Percentiles rank a stretch among this genome's conserved stretches.
Conservation (phyloP, 2,329 filamentous ascomycete genomes). For the Fusarium ambrosium region DNA sequence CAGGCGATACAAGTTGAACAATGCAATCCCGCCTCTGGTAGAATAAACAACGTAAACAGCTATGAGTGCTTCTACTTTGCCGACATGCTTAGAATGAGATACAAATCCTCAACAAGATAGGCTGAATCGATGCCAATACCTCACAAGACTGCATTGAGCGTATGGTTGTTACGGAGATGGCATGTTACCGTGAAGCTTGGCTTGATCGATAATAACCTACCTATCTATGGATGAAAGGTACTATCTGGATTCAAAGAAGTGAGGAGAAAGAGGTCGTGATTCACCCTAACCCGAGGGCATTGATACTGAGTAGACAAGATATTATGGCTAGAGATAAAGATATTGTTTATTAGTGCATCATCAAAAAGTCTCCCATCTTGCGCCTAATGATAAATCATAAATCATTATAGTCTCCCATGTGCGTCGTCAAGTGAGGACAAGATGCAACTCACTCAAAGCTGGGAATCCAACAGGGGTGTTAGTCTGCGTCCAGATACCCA, state of each 20-base stretch:
- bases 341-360: background rate
- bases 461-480: background rate
- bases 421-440: background rate
- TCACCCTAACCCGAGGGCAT: background rate
- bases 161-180: background rate
- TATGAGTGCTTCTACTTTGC: too few relatives aligned
- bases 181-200: background rate
- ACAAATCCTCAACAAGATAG: background rate
- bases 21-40: background rate
- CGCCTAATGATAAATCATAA: background rate
- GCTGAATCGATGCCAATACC: background rate
- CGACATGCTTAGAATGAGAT: too few relatives aligned
- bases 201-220: background rate
- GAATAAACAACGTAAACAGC: background rate
- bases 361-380: background rate
- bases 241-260: background rate
- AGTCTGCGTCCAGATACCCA: background rate
- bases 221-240: background rate
- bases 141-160: background rate
- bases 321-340: background rate
- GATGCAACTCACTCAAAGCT: background rate
- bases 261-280: background rate
- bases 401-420: background rate
- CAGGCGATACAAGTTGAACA: background rate
- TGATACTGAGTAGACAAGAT: too few relatives aligned